Conservation (phyloP, 2,329 filamentous ascomycete species). For the Acephala macrosclerotiorum region DNA sequence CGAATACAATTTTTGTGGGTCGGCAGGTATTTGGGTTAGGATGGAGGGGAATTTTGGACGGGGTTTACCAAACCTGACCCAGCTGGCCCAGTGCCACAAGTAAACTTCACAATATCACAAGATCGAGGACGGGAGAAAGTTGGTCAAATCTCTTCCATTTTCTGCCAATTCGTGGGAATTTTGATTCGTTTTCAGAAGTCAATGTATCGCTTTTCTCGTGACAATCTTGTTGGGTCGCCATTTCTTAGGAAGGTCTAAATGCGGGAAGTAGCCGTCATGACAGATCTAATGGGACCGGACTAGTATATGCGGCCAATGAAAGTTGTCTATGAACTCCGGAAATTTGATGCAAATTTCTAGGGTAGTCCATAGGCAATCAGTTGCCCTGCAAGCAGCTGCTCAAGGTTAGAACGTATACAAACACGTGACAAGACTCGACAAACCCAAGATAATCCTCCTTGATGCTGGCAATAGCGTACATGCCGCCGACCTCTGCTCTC, state of each 20-base stretch:
- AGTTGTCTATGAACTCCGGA: not conserved
- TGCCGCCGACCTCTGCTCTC: slow-evolving; percentile 89
- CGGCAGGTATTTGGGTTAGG: not conserved
- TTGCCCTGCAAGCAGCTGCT: slow-evolving; percentile 39
- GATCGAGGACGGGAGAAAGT: not conserved
- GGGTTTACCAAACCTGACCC: too few species aligned
- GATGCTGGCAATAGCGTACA: slow-evolving; percentile 98
- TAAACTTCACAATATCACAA: not conserved
- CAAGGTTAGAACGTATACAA: slow-evolving; percentile 11
- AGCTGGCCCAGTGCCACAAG: too few species aligned
- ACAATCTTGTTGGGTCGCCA: not conserved
- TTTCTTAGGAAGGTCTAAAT: not conserved
- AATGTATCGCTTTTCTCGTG: not conserved
- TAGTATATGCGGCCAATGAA: not conserved
- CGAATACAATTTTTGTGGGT: not conserved
- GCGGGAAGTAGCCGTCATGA: not conserved
- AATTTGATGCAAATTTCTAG: not conserved
- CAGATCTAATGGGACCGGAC: not conserved
- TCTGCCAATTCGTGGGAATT: not conserved
- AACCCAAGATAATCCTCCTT: slow-evolving; percentile 82
- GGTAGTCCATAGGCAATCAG: slow-evolving; percentile 19
- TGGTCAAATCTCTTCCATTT: not conserved
- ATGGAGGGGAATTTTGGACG: not conserved
- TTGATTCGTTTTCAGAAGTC: slow-evolving; percentile 1
- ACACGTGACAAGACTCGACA: slow-evolving; percentile 27